Evolutionary conservation across 2,329 filamentous ascomycete species (phyloP), one percentile per base, ranked within the genome.

Genomic region (Daldinia sp.): DNA sequence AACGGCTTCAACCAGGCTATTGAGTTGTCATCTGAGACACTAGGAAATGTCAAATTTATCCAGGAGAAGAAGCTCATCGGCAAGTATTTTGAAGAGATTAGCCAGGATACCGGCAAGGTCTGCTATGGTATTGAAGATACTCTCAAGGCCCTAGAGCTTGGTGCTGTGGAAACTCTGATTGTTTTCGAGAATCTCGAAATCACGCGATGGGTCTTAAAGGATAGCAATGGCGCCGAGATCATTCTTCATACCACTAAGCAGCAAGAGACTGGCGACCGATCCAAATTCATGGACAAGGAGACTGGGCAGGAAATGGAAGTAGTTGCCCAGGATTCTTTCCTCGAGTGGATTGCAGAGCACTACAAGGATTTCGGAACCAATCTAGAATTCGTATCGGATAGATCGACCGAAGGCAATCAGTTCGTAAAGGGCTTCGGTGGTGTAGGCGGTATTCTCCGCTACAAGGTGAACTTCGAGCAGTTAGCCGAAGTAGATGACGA

Each of bases 391-490:
- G 95, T 99, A 68, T 97, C 95, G 49, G 96, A 99, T 78, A 90
- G 93, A 70, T 98, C 94, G 64, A 96, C 92, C 64, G 95, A 99
- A 82, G 95, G 95, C 77, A 99, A 99, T 82, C 95, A 99, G 84
- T 99, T 99, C 81, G 95, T 99, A 75, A 98, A 97, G 84, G 95
- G 95, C 68, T 99, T 99, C 76, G 95, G 95, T 89, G 95, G 95
- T 76, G 97, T 99, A 73, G 95, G 95, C 71, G 94, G 94, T 69
- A 90, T 99, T 75, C 88, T 99, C 77, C 93, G 95, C 73, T 99
- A 99, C 89, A 97, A 97, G 85, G 93, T 99, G 85, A 99, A 99
- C 85, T 99, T 99, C 82, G 96, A 99, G 82, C 96, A 99, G 81
- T 87, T 99, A 80, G 91, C 90, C 79, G 95, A 98, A 78, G 85